These are phyloP conservation scores for Penicillium egyptiacum DNA, from an alignment of 495 filamentous ascomycete species.

Conservation along the genomic window DNA sequence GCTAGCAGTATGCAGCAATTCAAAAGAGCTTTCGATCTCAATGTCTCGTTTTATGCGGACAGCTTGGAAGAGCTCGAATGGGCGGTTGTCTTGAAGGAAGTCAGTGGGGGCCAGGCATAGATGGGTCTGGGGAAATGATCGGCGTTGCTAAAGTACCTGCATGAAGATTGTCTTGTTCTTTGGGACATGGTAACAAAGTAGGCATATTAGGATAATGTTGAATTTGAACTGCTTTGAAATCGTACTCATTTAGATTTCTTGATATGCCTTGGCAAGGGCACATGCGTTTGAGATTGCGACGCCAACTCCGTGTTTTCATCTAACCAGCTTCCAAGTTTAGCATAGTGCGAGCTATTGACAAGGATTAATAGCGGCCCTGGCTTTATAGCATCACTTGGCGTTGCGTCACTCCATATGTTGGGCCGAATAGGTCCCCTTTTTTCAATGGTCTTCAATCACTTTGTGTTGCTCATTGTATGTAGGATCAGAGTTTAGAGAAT, in stretches of 20 bases:
- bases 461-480: neutral
- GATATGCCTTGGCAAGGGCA: neutral
- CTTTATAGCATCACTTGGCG: neutral
- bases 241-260: neutral
- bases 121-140: neutral
- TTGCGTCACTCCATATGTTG: neutral
- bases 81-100: constrained; percentile 1
- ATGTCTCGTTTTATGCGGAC: neutral
- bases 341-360: neutral
- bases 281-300: neutral
- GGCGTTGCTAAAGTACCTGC: constrained; percentile 14
- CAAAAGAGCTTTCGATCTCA: neutral
- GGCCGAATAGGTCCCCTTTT: neutral
- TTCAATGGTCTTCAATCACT: neutral
- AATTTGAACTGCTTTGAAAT: neutral
- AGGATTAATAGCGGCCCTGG: neutral
- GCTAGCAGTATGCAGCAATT: neutral
- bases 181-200: neutral
- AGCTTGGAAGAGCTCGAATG: neutral
- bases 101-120: constrained; percentile 2
- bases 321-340: neutral
- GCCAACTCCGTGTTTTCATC: neutral
- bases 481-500: neutral
- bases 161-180: neutral
- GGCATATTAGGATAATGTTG: too few species aligned